These are phyloP conservation scores for Phialocephala subalpina DNA, from an alignment of 2,329 filamentous ascomycete genomes.

Conservation along the genomic window DNA sequence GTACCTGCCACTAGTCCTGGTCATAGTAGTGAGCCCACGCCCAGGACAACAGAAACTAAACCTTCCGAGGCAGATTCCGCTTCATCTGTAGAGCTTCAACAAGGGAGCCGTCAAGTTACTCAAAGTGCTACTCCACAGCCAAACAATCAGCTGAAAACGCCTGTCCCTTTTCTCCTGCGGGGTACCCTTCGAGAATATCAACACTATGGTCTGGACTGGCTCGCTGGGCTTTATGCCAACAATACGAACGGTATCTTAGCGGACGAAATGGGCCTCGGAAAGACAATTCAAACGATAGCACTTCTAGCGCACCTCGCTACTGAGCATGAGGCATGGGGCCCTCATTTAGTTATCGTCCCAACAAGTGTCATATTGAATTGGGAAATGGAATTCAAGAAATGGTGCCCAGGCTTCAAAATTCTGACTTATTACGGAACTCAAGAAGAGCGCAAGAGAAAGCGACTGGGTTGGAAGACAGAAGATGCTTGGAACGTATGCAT, in stretches of 20 bases:
- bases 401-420: slow-evolving; percentile 97
- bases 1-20: slow-evolving; percentile 40
- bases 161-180: slow-evolving; percentile 82
- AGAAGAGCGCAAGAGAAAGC: slow-evolving; percentile 90
- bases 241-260: slow-evolving; percentile 95
- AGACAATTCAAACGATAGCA: slow-evolving; percentile 98
- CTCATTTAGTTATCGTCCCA: slow-evolving; percentile 93
- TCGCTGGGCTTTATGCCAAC: slow-evolving; percentile 90
- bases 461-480: slow-evolving; percentile 91
- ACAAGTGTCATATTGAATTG: slow-evolving; percentile 99
- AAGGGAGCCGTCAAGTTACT: slow-evolving; percentile 42
- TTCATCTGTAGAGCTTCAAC: slow-evolving; percentile 45
- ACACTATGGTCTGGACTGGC: slow-evolving; percentile 96
- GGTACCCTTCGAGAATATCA: slow-evolving; percentile 95
- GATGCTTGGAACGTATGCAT: slow-evolving; percentile 97
- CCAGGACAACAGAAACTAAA: slow-evolving; percentile 45
- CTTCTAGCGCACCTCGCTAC: slow-evolving; percentile 92
- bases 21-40: slow-evolving; percentile 47
- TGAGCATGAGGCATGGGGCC: slow-evolving; percentile 90
- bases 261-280: slow-evolving; percentile 98
- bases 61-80: slow-evolving; percentile 44
- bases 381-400: slow-evolving; percentile 99
- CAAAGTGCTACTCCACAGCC: slow-evolving; percentile 50
- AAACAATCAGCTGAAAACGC: slow-evolving; percentile 61
- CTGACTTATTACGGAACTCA: slow-evolving; percentile 95